Evolutionary conservation across 148 eudicot species (phyloP).

Genomic region (Beta vulgaris): DNA sequence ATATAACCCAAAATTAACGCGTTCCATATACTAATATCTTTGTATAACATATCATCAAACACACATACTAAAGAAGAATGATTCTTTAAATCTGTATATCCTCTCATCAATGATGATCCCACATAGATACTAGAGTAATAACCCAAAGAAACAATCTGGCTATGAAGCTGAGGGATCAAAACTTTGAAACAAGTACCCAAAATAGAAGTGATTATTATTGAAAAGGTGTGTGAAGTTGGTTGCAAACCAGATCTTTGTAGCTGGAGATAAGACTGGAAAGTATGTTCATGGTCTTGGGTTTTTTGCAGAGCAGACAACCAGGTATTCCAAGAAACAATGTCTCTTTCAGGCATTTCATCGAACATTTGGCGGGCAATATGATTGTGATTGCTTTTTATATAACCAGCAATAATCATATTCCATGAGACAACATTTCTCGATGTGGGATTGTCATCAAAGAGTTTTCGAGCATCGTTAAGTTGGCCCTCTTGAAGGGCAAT

Average conservation of each 20-base stretch:
- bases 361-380: constrained; percentile 53
- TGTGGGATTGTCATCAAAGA: constrained; percentile 44
- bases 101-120: constrained; percentile 64
- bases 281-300: constrained; percentile 15
- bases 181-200: constrained; percentile 27
- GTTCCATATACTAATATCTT: constrained; percentile 54
- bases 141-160: constrained; percentile 35
- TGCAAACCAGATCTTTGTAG: constrained; percentile 36
- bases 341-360: constrained; percentile 67
- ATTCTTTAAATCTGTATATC: constrained; percentile 44
- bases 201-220: constrained; percentile 46
- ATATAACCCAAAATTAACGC: constrained; percentile 65
- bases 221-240: constrained; percentile 57
- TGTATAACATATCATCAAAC: constrained; percentile 49
- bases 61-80: constrained; percentile 31
- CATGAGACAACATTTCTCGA: constrained; percentile 50
- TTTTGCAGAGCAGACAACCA: constrained; percentile 52
- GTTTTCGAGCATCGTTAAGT: constrained; percentile 39
- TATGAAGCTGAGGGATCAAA: constrained; percentile 72
- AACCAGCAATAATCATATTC: constrained; percentile 54
- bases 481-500: constrained; percentile 33
- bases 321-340: constrained; percentile 75
- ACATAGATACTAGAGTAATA: constrained; percentile 41
- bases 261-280: constrained; percentile 33
- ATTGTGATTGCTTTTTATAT: constrained; percentile 32